Evolutionary conservation across 345 rosid species (phyloP).

Genomic region (Brassica carinata): DNA sequence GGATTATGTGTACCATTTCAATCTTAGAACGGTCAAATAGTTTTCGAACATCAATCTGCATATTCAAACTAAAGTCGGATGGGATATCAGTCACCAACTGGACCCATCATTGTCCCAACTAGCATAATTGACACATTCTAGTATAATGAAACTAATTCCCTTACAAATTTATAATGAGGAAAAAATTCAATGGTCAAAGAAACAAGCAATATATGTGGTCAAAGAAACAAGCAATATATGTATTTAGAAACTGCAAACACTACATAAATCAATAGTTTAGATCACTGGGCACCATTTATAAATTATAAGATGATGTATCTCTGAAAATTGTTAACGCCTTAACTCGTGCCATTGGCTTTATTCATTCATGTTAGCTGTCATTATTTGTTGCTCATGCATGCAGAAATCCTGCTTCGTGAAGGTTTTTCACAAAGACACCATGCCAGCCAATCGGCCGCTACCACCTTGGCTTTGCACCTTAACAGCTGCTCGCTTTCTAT

Average conservation of each 20-base stretch:
- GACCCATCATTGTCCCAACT: neutral
- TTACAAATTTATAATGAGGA: neutral
- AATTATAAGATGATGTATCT: neutral
- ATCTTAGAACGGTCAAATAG: no score
- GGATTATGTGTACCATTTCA: neutral
- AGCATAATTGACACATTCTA: neutral
- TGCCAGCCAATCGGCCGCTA: neutral
- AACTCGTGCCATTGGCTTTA: neutral
- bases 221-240: no score
- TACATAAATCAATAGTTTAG: neutral
- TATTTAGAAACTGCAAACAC: neutral
- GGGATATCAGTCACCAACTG: neutral
- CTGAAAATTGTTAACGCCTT: neutral
- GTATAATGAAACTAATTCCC: neutral
- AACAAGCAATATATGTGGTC: neutral
- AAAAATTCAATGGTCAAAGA: neutral
- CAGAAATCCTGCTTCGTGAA: neutral
- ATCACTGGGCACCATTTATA: neutral
- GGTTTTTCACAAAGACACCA: neutral
- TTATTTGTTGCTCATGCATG: neutral
- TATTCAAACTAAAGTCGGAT: neutral
- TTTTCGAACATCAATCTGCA: no score
- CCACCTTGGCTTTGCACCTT: neutral
- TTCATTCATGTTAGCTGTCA: neutral
- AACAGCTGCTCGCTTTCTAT: neutral